Percentiles rank a stretch among this genome's conserved stretches.
phyloP scores from a whole-genome alignment of 345 rosid genomes.

The Microcos paniculata region DNA sequence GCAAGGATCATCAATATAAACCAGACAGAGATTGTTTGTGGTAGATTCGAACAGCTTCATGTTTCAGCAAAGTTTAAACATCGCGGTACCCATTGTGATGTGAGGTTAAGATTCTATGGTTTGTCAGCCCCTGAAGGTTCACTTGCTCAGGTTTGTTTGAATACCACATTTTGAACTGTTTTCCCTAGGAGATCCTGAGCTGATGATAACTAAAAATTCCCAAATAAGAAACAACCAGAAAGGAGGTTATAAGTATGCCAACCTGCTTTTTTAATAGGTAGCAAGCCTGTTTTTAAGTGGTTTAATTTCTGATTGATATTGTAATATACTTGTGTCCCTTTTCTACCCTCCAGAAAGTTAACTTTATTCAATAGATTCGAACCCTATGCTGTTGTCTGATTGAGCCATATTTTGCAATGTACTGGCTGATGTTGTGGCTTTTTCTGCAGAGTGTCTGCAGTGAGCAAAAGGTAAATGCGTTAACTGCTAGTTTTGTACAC shows the following conservation, averaged over 20 bases:
- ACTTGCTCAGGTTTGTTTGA: conserved; percentile 85
- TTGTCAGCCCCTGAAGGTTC: conserved; percentile 98
- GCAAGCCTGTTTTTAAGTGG: background rate
- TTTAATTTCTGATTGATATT: background rate
- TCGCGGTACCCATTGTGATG: conserved; percentile 74
- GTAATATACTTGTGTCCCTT: background rate
- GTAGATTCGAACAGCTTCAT: conserved; percentile 89
- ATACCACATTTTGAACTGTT: background rate
- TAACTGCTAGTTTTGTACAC: conserved; percentile 81
- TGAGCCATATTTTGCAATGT: background rate
- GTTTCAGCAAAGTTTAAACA: conserved; percentile 75
- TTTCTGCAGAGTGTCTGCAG: conserved; percentile 85
- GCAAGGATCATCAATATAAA: conserved; percentile 73
- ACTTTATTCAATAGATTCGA: background rate
- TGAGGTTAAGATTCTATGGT: conserved; percentile 83
- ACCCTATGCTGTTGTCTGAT: background rate
- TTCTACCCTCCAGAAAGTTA: background rate
- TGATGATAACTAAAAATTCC: background rate
- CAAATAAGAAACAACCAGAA: background rate
- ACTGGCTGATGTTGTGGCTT: conserved; percentile 13
- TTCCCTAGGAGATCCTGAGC: background rate
- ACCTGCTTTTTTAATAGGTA: background rate
- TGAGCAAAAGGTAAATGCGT: conserved; percentile 88
- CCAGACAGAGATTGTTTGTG: conserved; percentile 77
- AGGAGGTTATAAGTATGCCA: background rate